A percentile compares a stretch with the other conserved stretches of the same genome.
These are phyloP conservation scores for Elsinoe perseae DNA, from an alignment of 2,329 filamentous ascomycete genomes.

Conservation along the genomic window DNA sequence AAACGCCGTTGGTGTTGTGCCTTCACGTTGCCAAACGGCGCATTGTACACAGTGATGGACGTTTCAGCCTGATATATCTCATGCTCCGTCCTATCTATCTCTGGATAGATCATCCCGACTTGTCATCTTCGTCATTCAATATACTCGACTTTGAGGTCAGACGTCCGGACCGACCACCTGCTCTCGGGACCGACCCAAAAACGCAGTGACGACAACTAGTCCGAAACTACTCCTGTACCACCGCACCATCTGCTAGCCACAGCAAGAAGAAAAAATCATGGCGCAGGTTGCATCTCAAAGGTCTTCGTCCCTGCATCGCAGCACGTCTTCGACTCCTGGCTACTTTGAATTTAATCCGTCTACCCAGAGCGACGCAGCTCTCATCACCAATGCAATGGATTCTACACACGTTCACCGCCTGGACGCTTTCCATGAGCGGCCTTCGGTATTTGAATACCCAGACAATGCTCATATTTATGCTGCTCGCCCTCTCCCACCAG, in stretches of 20 bases:
- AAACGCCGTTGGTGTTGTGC: constrained; percentile 12
- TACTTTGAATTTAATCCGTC: constrained; percentile 18
- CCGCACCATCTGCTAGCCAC: constrained; percentile 16
- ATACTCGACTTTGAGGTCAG: not conserved
- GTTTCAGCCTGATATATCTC: constrained; percentile 13
- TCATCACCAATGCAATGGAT: constrained; percentile 15
- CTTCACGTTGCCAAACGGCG: constrained; percentile 9
- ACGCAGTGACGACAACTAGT: constrained; percentile 12
- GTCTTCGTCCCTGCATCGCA: constrained; percentile 15
- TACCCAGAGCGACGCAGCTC: constrained; percentile 9
- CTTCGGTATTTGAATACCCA: constrained; percentile 18
- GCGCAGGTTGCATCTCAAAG: constrained; percentile 13
- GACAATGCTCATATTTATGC: constrained; percentile 19
- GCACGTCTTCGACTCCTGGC: constrained; percentile 9
- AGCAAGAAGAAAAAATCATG: constrained; percentile 15
- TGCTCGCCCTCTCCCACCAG: constrained; percentile 19
- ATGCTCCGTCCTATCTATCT: constrained; percentile 12
- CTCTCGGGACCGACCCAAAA: not conserved
- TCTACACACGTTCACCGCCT: constrained; percentile 17
- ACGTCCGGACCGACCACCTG: not conserved
- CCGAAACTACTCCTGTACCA: not conserved
- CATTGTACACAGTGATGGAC: constrained; percentile 16
- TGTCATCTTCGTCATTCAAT: not conserved
- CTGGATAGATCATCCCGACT: not conserved
- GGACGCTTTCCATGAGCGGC: constrained; percentile 19